These are phyloP conservation scores for Gentiana dahurica DNA, from an alignment of 257 asterid genomes.

Conservation along the genomic window DNA sequence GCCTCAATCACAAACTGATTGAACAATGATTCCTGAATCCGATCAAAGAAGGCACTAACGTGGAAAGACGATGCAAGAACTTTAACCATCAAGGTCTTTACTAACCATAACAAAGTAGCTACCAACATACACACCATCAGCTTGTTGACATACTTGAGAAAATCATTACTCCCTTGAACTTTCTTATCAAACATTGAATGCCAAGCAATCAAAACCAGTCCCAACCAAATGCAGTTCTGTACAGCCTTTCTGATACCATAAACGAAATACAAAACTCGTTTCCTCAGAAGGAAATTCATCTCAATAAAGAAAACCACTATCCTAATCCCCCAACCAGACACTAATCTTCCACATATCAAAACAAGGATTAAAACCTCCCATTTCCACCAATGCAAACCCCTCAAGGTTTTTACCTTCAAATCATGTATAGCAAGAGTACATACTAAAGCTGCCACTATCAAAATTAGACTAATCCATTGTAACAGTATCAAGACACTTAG, in stretches of 20 bases:
- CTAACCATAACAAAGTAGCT: conserved; percentile 63
- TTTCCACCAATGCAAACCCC: conserved; percentile 66
- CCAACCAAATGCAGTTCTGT: conserved; percentile 87
- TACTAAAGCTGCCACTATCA: conserved; percentile 33
- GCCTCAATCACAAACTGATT: conserved; percentile 82
- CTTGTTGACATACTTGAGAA: conserved; percentile 46
- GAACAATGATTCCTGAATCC: conserved; percentile 74
- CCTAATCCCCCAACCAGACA: conserved; percentile 73
- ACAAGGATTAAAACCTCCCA: conserved; percentile 78
- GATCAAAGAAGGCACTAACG: conserved; percentile 89
- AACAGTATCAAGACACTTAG: conserved; percentile 33
- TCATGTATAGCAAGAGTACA: conserved; percentile 26
- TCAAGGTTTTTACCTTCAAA: conserved; percentile 25
- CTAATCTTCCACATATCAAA: conserved; percentile 71
- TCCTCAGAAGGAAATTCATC: conserved; percentile 72
- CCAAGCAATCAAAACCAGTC: conserved; percentile 77
- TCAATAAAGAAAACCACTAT: conserved; percentile 57
- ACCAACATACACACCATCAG: conserved; percentile 66
- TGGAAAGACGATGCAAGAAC: conserved; percentile 90
- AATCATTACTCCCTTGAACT: conserved; percentile 40
- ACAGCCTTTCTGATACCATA: conserved; percentile 75
- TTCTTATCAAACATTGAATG: conserved; percentile 55
- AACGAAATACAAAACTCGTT: conserved; percentile 68
- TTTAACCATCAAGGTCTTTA: conserved; percentile 86
- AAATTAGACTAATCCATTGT: conserved; percentile 56